Conservation (phyloP, 2,329 filamentous ascomycete species). For the Paecilomyces sp. region DNA sequence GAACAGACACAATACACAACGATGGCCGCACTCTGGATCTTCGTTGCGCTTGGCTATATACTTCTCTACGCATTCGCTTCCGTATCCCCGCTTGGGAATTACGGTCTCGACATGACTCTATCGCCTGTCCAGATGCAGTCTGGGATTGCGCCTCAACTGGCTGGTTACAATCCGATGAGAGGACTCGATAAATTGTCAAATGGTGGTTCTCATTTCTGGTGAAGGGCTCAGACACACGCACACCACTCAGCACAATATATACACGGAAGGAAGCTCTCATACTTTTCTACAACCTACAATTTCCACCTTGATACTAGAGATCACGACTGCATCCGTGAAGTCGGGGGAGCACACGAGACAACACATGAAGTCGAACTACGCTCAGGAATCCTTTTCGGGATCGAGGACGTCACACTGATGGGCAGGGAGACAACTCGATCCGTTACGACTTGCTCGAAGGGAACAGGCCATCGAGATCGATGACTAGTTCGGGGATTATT, state of each 20-base stretch:
- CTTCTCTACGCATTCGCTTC: conserved; percentile 27
- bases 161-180: background rate
- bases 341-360: too few species aligned
- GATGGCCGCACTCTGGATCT: conserved; percentile 25
- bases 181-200: background rate
- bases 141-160: background rate
- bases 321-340: too few species aligned
- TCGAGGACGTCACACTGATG: too few species aligned
- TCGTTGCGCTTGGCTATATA: conserved; percentile 27
- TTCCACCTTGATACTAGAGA: background rate
- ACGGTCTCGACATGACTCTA: conserved; percentile 5
- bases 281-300: background rate
- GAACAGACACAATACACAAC: background rate
- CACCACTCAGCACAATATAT: background rate
- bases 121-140: background rate
- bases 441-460: too few species aligned
- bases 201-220: background rate
- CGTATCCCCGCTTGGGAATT: conserved; percentile 11
- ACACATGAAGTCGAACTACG: too few species aligned
- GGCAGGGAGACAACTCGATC: too few species aligned
- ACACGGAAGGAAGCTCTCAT: background rate
- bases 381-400: too few species aligned
- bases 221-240: background rate
- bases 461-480: background rate
- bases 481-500: background rate